Evolutionary conservation across 2,329 filamentous ascomycete genomes (phyloP), one percentile per base, ranked within the genome.

Genomic region (Calonectria henricotiae): DNA sequence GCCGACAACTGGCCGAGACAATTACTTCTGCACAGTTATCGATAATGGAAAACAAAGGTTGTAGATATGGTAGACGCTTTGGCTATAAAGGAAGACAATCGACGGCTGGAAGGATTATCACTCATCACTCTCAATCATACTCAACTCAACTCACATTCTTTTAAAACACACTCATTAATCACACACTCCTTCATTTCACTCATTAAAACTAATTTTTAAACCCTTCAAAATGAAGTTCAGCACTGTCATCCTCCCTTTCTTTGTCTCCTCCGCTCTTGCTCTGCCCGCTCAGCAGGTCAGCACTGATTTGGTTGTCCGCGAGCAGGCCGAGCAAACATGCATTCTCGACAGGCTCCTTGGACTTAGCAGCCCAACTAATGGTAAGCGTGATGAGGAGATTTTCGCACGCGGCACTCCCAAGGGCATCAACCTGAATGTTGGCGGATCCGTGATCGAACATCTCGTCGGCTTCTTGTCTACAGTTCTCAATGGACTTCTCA

Each of bases 181-280:
- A 54, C 23, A 17, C 27, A 30, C 9, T 39, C 30, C 37, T 15
- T 49, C 15, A 15, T 58, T 37, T 65, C 23, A 60, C 20, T 13
- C 35, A 43, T 7, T 49, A 9, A 20, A 7, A 63, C 20, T 8
- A 12, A 1, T 17, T 12, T 39, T 15, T 12, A 51, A 27, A n/a
- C n/a, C 39, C 20, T 20, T 61, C 54, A 66, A 61, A 46, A 68
- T 68, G 65, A 68, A 68, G 65, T 62, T 67, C 55, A 35, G 20
- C 55, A 44, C 65, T 17, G 20, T 54, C 46, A 27, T 25, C 37
- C 58, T 68, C 25, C 49, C 65, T 23, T 30, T 68, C 60, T 43
- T 67, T 15, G 39, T 43, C 55, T 47, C 37, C 46, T 43, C 32
- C 15, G 58, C 65, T n/a, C 25, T 67, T 5, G 65, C 65, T 15